Base-by-base conservation (phyloP, 2,329 filamentous ascomycete species). In the Monosporascus sp. region DNA sequence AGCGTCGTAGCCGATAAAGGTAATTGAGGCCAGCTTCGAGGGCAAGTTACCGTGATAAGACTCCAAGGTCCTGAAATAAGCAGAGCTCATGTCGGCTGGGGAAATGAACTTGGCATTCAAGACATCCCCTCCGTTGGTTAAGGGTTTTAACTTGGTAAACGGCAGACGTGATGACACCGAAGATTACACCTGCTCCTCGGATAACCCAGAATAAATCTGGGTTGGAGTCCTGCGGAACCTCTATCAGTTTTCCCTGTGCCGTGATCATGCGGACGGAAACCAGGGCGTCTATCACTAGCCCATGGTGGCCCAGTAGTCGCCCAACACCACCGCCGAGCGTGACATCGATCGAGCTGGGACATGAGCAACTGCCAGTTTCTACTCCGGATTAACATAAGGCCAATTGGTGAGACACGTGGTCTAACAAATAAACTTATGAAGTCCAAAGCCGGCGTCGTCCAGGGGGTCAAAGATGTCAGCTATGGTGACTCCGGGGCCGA, bases 131-230 rank as follows among this genome's bases (percentile, higher is more conserved):
- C 46, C 22, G 47, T 55, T 50, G 8, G 25, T 24, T 3, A 47
- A 22, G 6, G 39, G 39, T 2, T 47, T 22, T 50, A 3, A n/a
- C n/a, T n/a, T n/a, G n/a, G n/a, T n/a, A 55, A 35, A 35, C 50
- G 14, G 55, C 52, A 3, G 51, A 54, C 1, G 35, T 48, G n/a
- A 58, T 18, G 48, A 65, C 56, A 18, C 61, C 63, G 38, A 66
- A 64, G 41, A 64, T 66, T 8, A 54, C 48, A 1, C 62, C 64
- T 6, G 63, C 63, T 7, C 64, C 64, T 14, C 55, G 55, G n/a
- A 65, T 52, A 4, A 52, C 63, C 59, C 60, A 65, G 56, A 61
- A 65, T 22, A 65, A 52, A 27, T 63, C 60, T 5, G n/a, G 57
- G 22, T 62, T 56, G 7, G 25, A 44, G 3, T 6, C 49, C n/a